phyloP scores from a whole-genome alignment of 352 stramenopile genomes.

The Globisporangium spinosum region DNA sequence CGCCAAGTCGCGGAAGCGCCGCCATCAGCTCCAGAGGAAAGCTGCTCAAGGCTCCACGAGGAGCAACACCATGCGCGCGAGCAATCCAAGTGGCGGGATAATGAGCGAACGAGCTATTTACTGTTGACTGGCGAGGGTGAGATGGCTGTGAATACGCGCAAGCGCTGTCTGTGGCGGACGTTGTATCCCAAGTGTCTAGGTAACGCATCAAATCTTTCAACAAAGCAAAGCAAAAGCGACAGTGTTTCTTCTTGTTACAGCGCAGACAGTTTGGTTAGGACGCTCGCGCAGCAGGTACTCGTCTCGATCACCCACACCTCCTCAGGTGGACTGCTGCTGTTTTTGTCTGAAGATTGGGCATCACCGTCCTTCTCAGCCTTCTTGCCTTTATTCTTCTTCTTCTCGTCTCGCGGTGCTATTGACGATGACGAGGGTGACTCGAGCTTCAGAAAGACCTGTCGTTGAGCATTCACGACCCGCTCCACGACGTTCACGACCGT shows the following conservation, averaged over 20 bases:
- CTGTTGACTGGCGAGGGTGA: background rate
- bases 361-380: background rate
- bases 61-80: background rate
- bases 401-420: background rate
- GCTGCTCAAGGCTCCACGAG: background rate
- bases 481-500: conserved; percentile 48
- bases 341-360: background rate
- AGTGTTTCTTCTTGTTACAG: background rate
- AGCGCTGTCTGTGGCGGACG: background rate
- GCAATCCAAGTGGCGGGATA: background rate
- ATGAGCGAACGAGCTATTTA: background rate
- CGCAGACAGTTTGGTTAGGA: conserved; percentile 47
- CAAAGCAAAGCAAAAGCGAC: background rate
- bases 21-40: background rate
- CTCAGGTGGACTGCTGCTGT: background rate
- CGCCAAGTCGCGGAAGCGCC: background rate
- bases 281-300: conserved; percentile 70
- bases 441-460: conserved; percentile 56
- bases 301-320: conserved; percentile 72
- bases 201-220: background rate
- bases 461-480: conserved; percentile 53
- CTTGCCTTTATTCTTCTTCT: background rate
- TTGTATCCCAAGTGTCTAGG: background rate
- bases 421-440: background rate
- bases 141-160: background rate